phyloP scores from a whole-genome alignment of 1,284 basidiomycete genomes.

The Cerioporus squamosus region DNA sequence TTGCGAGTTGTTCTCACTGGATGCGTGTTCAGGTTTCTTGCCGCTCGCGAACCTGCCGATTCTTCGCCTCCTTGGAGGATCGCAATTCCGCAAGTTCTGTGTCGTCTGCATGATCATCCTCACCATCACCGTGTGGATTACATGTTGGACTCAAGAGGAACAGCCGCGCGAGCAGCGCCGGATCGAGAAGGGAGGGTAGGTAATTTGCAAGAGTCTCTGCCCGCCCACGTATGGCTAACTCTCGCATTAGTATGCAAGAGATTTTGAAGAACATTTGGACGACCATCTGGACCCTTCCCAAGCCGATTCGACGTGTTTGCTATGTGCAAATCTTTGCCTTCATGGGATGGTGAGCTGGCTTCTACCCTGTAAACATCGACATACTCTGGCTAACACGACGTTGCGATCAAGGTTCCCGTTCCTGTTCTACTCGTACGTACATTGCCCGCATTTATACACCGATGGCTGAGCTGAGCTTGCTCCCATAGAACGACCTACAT shows the following conservation, averaged over 20 bases:
- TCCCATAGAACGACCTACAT: constrained; percentile 81
- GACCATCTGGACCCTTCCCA: constrained; percentile 77
- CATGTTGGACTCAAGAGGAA: constrained; percentile 84
- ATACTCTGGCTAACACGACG: background rate
- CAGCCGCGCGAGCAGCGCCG: constrained; percentile 55
- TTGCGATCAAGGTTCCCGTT: constrained; percentile 79
- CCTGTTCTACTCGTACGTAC: constrained; percentile 83
- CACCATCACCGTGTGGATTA: constrained; percentile 83
- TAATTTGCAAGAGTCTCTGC: no score
- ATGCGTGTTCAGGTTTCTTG: constrained; percentile 67
- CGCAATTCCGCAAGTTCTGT: constrained; percentile 96
- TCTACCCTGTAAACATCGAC: background rate
- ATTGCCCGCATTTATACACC: constrained; percentile 10
- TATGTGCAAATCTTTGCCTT: constrained; percentile 91
- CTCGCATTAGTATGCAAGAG: constrained; percentile 60
- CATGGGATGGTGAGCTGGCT: constrained; percentile 80
- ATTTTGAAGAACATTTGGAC: constrained; percentile 77
- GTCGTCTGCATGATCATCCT: constrained; percentile 84
- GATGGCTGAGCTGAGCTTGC: background rate
- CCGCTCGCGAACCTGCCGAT: constrained; percentile 80
- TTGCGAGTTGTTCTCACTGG: background rate
- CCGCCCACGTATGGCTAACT: constrained; percentile 30
- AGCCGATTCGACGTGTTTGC: constrained; percentile 86
- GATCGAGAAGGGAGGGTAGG: constrained; percentile 47
- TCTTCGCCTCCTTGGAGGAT: constrained; percentile 84